Evolutionary conservation across 176 grass and related monocot species (phyloP), one percentile per base, ranked within the genome.

Genomic region (Carex littledalei): DNA sequence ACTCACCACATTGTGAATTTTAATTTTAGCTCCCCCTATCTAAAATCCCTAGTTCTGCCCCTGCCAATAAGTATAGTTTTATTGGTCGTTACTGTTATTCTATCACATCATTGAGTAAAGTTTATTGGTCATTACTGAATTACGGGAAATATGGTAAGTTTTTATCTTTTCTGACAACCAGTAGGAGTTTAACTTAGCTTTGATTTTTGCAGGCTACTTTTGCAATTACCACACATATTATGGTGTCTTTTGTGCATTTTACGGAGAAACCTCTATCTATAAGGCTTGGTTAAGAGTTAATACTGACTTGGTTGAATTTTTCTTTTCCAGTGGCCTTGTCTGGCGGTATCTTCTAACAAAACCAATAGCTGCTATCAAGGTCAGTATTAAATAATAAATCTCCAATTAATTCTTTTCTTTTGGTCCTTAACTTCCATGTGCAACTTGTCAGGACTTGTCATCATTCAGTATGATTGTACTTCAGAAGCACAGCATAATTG

Each of bases 261-360:
- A 39, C 13, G 10, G 0, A 7, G 35, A 60, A 61, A 60, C 1
- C 72, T 39, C 13, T 68, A 34, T 34, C 8, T 80, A 32, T 45
- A 47, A 5, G 32, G 34, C 39, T 63, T 67, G 37, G 43, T 24
- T 65, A 67, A 2, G 18, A 50, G 24, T 32, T 83, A 50, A n/a
- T 67, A 16, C 9, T 50, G 9, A 52, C 32, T 57, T 47, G 0
- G 60, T 52, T 50, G 12, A 29, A 35, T 31, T 55, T 74, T 74
- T 50, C n/a, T 70, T 86, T 16, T 74, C 24, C 67, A 97, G 92
- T 89, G 95, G 95, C 11, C 87, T 97, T 71, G 92, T 94, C 18
- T 93, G 92, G 92, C 90, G 95, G 45, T 97, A 97, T 84, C 90
- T 97, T 76, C 73, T 97, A 67, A 91, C 86, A 59, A 97, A 93